phyloP scores from a whole-genome alignment of 768 basidiomycete genomes.

The Myochromella boudieri region DNA sequence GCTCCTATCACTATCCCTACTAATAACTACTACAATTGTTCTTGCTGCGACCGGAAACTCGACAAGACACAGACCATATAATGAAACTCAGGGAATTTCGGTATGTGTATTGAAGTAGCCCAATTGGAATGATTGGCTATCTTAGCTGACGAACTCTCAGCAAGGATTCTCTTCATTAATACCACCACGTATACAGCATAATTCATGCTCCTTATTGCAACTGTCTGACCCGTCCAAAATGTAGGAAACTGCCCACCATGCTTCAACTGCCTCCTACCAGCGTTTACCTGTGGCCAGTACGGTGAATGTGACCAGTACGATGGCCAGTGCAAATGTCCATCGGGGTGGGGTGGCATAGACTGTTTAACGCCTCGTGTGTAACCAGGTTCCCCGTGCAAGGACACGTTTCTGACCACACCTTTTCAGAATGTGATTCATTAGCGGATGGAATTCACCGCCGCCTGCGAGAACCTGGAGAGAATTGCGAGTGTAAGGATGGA shows the following conservation, averaged over 20 bases:
- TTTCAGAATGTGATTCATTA: conserved; percentile 87
- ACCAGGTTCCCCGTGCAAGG: not conserved
- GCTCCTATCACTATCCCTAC: conserved; percentile 7
- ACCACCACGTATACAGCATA: conserved; percentile 18
- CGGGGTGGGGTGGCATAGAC: conserved; percentile 97
- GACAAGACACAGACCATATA: conserved; percentile 13
- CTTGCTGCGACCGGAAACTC: conserved; percentile 11
- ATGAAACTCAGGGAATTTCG: conserved; percentile 18
- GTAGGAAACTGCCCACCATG: conserved; percentile 77
- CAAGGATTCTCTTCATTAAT: conserved; percentile 19
- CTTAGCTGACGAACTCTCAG: conserved; percentile 11
- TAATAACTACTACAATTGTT: conserved; percentile 2
- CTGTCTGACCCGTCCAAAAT: not conserved
- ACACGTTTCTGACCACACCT: conserved; percentile 7
- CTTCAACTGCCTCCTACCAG: conserved; percentile 94
- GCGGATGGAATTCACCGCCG: conserved; percentile 86
- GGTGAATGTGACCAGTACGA: conserved; percentile 89
- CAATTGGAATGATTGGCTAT: too few relatives aligned
- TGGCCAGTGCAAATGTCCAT: conserved; percentile 94
- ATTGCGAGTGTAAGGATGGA: conserved; percentile 90
- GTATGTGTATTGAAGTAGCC: conserved; percentile 6
- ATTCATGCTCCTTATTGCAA: too few relatives aligned
- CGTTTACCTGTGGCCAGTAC: conserved; percentile 90
- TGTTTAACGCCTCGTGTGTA: conserved; percentile 87
- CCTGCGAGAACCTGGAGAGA: conserved; percentile 70